Conservation (phyloP, 73 alveolate species). For the Tetrahymena elliotti region DNA sequence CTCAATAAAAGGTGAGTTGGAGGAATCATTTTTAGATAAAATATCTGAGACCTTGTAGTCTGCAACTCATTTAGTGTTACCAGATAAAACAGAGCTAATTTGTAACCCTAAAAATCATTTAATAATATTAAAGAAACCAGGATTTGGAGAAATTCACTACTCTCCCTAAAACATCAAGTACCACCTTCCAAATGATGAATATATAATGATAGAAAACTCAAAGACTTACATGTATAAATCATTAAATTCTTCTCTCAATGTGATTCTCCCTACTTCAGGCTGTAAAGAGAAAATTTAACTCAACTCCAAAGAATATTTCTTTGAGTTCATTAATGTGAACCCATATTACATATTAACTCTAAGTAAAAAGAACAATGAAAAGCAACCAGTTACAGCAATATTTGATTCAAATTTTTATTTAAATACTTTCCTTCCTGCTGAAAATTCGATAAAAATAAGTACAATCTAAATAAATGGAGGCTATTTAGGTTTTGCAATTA, state of each 20-base stretch:
- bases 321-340: background rate
- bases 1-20: background rate
- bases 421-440: background rate
- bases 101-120: background rate
- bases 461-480: background rate
- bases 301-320: background rate
- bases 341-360: background rate
- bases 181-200: background rate
- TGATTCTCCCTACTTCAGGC: background rate
- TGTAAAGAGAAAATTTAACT: background rate
- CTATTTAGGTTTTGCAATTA: background rate
- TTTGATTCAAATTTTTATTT: background rate
- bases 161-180: background rate
- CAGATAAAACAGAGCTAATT: background rate
- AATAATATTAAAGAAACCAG: background rate
- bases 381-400: background rate
- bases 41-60: background rate
- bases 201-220: background rate
- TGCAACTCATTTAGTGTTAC: background rate
- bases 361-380: background rate
- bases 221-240: background rate
- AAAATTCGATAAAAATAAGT: background rate
- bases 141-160: background rate
- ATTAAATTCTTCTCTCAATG: background rate
- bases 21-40: background rate